Conservation (phyloP, 2,329 filamentous ascomycete genomes). For the Arthrobotrys sphaeroides region DNA sequence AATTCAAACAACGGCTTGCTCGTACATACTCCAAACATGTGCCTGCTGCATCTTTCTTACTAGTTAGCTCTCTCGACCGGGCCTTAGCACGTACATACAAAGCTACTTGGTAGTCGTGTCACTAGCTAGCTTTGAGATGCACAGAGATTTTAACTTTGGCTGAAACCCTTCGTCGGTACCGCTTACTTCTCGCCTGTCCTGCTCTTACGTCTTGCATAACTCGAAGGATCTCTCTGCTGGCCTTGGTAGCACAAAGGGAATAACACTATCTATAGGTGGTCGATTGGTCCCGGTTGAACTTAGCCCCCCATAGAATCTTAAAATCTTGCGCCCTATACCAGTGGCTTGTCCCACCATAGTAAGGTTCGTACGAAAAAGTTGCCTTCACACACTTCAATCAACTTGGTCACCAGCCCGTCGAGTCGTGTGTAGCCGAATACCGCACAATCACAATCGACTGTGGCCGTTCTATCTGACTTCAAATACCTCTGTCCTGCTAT, state of each 20-base stretch:
- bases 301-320: not conserved
- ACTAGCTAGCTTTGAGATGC: not conserved
- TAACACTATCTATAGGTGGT: slow-evolving; percentile 3
- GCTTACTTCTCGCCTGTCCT: slow-evolving; percentile 29
- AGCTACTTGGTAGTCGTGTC: slow-evolving; percentile 1
- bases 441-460: slow-evolving; percentile 10
- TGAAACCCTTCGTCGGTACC: slow-evolving; percentile 15
- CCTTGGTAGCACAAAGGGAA: slow-evolving; percentile 38
- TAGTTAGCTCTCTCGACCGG: not conserved
- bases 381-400: not conserved
- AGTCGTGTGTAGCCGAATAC: not conserved
- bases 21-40: slow-evolving; percentile 13
- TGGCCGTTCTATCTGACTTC: not conserved
- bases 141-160: slow-evolving; percentile 9
- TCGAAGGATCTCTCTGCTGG: slow-evolving; percentile 6
- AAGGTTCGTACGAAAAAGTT: slow-evolving; percentile 33
- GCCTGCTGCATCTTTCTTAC: slow-evolving; percentile 1
- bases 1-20: slow-evolving; percentile 10
- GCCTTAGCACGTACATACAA: not conserved
- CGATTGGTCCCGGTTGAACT: not conserved
- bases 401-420: not conserved
- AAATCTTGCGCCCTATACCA: slow-evolving; percentile 16
- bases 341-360: slow-evolving; percentile 34
- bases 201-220: slow-evolving; percentile 32
- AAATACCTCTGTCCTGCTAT: slow-evolving; percentile 8